Conservation (phyloP, 1,284 basidiomycete species). For the Afroboletus lepidellus region DNA sequence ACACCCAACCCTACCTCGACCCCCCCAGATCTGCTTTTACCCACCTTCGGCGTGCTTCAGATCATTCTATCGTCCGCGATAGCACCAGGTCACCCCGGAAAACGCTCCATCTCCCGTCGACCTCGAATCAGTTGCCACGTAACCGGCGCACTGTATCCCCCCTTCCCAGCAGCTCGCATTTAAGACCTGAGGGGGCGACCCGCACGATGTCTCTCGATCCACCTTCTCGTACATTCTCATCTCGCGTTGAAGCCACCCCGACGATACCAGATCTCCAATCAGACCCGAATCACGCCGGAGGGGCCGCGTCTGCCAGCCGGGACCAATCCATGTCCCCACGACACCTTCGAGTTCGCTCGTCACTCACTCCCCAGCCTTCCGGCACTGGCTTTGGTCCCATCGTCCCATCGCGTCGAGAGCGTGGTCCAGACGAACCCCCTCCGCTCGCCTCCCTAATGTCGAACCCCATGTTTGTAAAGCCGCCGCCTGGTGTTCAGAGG, state of each 20-base stretch:
- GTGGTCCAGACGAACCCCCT: slow-evolving; percentile 64
- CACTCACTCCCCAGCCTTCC: slow-evolving; percentile 66
- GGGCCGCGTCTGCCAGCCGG: slow-evolving; percentile 36
- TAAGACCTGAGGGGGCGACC: slow-evolving; percentile 35
- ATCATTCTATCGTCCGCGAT: slow-evolving; percentile 11
- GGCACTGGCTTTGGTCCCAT: slow-evolving; percentile 48
- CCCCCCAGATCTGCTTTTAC: slow-evolving; percentile 49
- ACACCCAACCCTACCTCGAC: slow-evolving; percentile 47
- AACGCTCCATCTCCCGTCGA: slow-evolving; percentile 27
- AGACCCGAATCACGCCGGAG: slow-evolving; percentile 37
- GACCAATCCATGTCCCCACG: slow-evolving; percentile 42
- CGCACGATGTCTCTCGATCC: slow-evolving; percentile 68
- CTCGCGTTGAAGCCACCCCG: slow-evolving; percentile 18
- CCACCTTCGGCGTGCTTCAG: slow-evolving; percentile 26
- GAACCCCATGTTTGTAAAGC: slow-evolving; percentile 68
- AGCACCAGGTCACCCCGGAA: slow-evolving; percentile 29
- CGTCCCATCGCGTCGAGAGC: slow-evolving; percentile 37
- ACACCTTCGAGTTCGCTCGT: slow-evolving; percentile 61
- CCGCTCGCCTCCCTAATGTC: slow-evolving; percentile 54
- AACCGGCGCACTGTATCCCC: slow-evolving; percentile 44
- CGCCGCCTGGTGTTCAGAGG: slow-evolving; percentile 43
- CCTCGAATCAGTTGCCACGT: slow-evolving; percentile 31
- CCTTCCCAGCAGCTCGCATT: slow-evolving; percentile 27
- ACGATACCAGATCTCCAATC: slow-evolving; percentile 38
- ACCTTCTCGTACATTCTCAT: slow-evolving; percentile 35